phyloP scores from a whole-genome alignment of 352 stramenopile genomes.

The Peronospora belbahrii region DNA sequence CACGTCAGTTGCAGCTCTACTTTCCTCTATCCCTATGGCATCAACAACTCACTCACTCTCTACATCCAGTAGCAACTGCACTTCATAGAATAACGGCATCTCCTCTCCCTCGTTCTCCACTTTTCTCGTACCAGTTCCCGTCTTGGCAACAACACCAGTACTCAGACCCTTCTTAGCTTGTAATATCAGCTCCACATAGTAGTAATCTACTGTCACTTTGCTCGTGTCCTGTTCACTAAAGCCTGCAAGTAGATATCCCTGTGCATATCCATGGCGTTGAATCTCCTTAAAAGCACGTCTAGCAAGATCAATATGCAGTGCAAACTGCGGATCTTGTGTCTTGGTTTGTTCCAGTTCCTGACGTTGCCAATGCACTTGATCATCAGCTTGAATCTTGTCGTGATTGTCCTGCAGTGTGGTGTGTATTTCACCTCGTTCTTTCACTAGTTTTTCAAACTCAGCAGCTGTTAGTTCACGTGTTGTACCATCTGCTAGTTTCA shows the following conservation, averaged over 20 bases:
- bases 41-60: constrained; percentile 16
- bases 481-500: constrained; percentile 38
- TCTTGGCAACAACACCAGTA: constrained; percentile 19
- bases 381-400: constrained; percentile 3
- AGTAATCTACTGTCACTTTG: constrained; percentile 11
- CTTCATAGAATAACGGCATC: constrained; percentile 30
- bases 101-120: constrained; percentile 13
- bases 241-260: constrained; percentile 38
- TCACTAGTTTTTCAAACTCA: constrained; percentile 34
- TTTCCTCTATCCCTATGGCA: no score
- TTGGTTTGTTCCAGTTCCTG: constrained; percentile 32
- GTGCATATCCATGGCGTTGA: constrained; percentile 51
- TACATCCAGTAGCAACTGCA: constrained; percentile 42
- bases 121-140: constrained; percentile 22
- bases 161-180: constrained; percentile 13
- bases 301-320: constrained; percentile 38
- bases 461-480: constrained; percentile 37
- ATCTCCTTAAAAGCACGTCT: constrained; percentile 42
- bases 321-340: constrained; percentile 39
- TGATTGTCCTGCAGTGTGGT: constrained; percentile 22
- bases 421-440: no score
- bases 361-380: constrained; percentile 19
- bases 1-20: not conserved
- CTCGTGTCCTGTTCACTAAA: constrained; percentile 42
- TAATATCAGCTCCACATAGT: constrained; percentile 28